Evolutionary conservation across 768 basidiomycete genomes (phyloP), one percentile per base, ranked within the genome.

Genomic region (Podaxis sp.): DNA sequence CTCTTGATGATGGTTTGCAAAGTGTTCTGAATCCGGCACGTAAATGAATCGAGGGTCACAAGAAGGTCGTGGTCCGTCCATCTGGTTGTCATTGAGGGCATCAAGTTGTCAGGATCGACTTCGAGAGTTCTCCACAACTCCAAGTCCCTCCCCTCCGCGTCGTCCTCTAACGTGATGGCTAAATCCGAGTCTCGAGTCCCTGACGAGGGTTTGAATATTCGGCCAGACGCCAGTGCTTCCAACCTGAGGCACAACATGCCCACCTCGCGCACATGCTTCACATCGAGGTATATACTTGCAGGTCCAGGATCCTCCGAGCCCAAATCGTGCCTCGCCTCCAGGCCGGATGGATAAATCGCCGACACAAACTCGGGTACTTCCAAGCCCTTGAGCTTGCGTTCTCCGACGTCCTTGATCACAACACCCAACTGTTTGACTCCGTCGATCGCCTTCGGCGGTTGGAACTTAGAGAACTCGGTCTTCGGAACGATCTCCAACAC

Each of bases 381-480:
- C 55, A 98, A 79, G 11, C 97, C 97, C 75, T 98, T 98, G 65
- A 98, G 85, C 72, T 93, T 94, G 65, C 88, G 82, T 74, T 98
- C 94, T 4, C 97, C 96, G 17, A 96, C 82, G n/a, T 82, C 79
- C 36, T 87, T 80, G 59, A 95, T 81, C 37, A 80, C 77, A 40
- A 94, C 79, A 0, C 89, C 89, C 67, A 95, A 80, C 24, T 84
- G 79, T 33, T 83, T 83, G 63, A 98, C 86, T 6, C 87, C 91
- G 24, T 93, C 89, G 55, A 96, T 77, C 9, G 86, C 89, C 49
- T 83, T 79, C 1, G 75, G 68, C 4, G 85, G 81, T 68, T 89
- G 86, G 61, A 77, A 67, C 60, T 80, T 76, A 3, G 89, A 85
- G 66, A 84, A 80, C 59, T 87, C 86, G 9, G 89, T 88, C 58